A percentile compares a stretch with the other conserved stretches of the same genome.
Conservation (phyloP, 805 yeast genomes). For the Soucietia sequanensis region DNA sequence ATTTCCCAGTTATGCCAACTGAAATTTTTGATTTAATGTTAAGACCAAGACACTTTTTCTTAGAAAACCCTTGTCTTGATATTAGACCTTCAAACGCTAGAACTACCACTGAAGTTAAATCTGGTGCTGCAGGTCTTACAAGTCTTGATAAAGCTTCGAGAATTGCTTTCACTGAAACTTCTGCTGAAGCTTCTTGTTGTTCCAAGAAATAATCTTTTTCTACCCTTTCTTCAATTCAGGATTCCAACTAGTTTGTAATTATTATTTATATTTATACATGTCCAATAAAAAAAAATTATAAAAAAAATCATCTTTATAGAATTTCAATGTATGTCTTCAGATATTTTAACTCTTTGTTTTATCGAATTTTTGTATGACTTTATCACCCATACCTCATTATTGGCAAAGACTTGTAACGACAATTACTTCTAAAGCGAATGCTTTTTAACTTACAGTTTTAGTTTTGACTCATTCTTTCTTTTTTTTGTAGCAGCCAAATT, state of each 20-base stretch:
- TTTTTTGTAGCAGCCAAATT: no score
- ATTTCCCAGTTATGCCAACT: constrained; percentile 87
- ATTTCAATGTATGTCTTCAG: no score
- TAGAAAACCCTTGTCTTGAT: constrained; percentile 75
- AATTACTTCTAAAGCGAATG: no score
- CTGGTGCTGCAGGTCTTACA: constrained; percentile 32
- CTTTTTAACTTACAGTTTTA: no score
- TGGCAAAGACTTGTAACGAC: no score
- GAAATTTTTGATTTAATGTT: constrained; percentile 73
- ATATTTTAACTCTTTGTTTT: no score
- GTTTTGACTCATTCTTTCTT: no score
- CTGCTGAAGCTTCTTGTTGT: constrained; percentile 10
- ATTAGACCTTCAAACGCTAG: constrained; percentile 59
- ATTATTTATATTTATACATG: background rate
- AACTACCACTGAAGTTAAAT: constrained; percentile 40
- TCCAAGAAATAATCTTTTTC: constrained; percentile 4
- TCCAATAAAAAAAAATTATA: background rate
- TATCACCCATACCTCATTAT: no score
- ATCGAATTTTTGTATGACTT: no score
- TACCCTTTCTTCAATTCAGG: no score
- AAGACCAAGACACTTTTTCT: constrained; percentile 78
- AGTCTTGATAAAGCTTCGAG: constrained; percentile 38
- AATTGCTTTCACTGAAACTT: constrained; percentile 34
- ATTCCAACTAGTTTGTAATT: no score
- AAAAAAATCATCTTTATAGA: no score